These are phyloP conservation scores for Hypsizygus marmoreus DNA, from an alignment of 768 basidiomycete genomes.

Conservation along the genomic window DNA sequence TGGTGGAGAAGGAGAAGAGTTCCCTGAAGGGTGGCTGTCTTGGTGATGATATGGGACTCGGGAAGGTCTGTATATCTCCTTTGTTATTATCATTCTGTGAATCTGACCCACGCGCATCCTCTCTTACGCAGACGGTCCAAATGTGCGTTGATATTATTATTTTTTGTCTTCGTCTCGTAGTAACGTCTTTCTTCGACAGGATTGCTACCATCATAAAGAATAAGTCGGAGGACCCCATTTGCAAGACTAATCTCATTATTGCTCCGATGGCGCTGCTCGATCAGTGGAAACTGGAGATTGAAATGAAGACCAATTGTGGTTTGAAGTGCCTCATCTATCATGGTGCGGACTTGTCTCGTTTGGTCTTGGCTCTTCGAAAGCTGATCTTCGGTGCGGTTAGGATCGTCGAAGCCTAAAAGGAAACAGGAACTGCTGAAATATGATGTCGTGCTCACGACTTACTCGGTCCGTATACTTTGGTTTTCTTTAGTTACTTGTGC, in stretches of 20 bases:
- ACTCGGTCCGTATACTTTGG: constrained; percentile 32
- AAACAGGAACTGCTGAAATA: constrained; percentile 52
- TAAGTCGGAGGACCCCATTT: constrained; percentile 43
- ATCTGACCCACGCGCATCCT: background rate
- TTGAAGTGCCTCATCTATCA: constrained; percentile 65
- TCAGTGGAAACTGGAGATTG: constrained; percentile 67
- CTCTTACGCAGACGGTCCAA: constrained; percentile 45
- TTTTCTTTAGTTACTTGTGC: background rate
- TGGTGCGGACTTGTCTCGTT: constrained; percentile 29
- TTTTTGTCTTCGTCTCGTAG: background rate
- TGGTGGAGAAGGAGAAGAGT: constrained; percentile 51
- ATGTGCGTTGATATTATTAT: constrained; percentile 35
- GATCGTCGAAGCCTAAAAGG: constrained; percentile 46
- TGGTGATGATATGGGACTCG: constrained; percentile 62
- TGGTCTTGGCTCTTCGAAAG: background rate
- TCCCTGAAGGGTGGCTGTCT: constrained; percentile 48
- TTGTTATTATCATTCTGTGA: constrained; percentile 1
- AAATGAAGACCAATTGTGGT: constrained; percentile 52
- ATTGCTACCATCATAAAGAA: constrained; percentile 65
- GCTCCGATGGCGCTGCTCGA: constrained; percentile 66
- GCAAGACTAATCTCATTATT: constrained; percentile 69
- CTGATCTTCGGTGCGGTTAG: constrained; percentile 26
- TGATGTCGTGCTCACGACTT: constrained; percentile 66
- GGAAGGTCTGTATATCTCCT: constrained; percentile 42
- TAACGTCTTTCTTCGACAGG: constrained; percentile 27